phyloP scores from a whole-genome alignment of 768 basidiomycete genomes.

The Mrakia gelida region DNA sequence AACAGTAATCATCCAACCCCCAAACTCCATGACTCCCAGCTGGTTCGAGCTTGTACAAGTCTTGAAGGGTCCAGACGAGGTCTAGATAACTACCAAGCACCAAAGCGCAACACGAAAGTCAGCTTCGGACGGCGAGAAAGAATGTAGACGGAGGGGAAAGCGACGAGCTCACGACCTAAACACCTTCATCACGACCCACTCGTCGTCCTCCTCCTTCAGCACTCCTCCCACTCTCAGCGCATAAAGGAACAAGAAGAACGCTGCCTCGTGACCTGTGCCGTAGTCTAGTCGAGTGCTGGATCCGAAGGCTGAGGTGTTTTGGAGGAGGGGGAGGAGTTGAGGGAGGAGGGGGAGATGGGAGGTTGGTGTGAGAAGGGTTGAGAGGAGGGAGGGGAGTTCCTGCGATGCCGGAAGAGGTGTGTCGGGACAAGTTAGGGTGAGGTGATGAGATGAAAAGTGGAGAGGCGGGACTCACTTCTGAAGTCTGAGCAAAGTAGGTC shows the following conservation, averaged over 20 bases:
- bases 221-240: conserved; percentile 26
- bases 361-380: conserved; percentile 50
- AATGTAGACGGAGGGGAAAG: no score
- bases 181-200: conserved; percentile 42
- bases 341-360: conserved; percentile 52
- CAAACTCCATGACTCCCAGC: conserved; percentile 98
- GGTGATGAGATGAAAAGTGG: not conserved
- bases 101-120: not conserved
- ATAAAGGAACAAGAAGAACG: conserved; percentile 69
- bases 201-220: conserved; percentile 36
- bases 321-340: conserved; percentile 70
- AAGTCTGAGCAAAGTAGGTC: conserved; percentile 70
- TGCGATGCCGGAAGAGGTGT: conserved; percentile 28
- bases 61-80: conserved; percentile 77
- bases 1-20: conserved; percentile 90
- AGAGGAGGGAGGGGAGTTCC: conserved; percentile 53
- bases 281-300: conserved; percentile 90
- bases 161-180: conserved; percentile 39
- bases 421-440: no score
- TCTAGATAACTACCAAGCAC: conserved; percentile 61
- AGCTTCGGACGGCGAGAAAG: not conserved
- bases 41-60: conserved; percentile 83
- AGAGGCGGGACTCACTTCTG: conserved; percentile 56
- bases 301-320: conserved; percentile 68
- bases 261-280: conserved; percentile 91